Conservation (phyloP, 352 stramenopile genomes). For the Phytophthora vignae region DNA sequence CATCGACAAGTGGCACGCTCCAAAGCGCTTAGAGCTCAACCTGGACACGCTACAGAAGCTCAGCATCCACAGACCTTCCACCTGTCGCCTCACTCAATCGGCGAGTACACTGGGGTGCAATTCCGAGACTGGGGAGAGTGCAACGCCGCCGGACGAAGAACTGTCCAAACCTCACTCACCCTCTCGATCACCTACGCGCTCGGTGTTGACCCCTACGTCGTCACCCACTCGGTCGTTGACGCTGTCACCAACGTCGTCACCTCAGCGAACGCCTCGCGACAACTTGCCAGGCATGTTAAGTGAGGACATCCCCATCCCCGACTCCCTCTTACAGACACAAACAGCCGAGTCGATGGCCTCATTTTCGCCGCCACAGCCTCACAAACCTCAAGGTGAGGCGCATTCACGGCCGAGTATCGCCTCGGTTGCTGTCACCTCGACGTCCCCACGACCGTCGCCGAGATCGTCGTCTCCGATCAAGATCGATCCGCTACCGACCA, state of each 20-base stretch:
- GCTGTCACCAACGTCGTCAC: conserved; percentile 19
- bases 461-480: conserved; percentile 42
- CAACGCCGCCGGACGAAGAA: not conserved
- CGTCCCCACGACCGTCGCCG: conserved; percentile 26
- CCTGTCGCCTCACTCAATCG: conserved; percentile 35
- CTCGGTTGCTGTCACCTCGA: not conserved
- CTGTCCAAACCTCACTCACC: conserved; percentile 2
- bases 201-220: conserved; percentile 10
- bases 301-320: conserved; percentile 11
- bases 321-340: conserved; percentile 7
- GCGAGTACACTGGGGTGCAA: conserved; percentile 16
- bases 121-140: conserved; percentile 10
- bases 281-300: conserved; percentile 24
- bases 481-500: conserved; percentile 40
- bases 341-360: not conserved
- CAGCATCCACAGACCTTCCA: conserved; percentile 25
- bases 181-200: conserved; percentile 9
- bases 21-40: conserved; percentile 75
- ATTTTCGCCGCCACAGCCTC: conserved; percentile 20
- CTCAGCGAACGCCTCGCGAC: conserved; percentile 28
- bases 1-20: conserved; percentile 61
- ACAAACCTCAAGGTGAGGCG: conserved; percentile 30
- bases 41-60: conserved; percentile 72
- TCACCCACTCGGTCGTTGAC: conserved; percentile 14
- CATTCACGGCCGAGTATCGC: conserved; percentile 17